Percentiles rank a stretch among this genome's conserved stretches.
These are phyloP conservation scores for Globisporangium acanthophoron DNA, from an alignment of 352 stramenopile species.

Conservation along the genomic window DNA sequence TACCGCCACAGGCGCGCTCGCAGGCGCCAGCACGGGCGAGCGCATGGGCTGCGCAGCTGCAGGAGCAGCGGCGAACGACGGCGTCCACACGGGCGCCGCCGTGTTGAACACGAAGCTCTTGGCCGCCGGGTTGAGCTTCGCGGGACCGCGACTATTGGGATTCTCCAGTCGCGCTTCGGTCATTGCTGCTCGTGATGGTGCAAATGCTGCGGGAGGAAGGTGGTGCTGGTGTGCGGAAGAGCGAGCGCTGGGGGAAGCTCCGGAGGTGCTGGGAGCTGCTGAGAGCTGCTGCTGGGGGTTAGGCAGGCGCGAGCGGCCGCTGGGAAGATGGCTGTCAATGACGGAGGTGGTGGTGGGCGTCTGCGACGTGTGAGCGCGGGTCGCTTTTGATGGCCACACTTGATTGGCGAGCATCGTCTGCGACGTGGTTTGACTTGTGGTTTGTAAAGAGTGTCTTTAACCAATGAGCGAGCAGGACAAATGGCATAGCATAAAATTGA, in stretches of 20 bases:
- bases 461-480: too few species aligned
- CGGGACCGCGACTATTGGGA: conserved; percentile 13
- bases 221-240: neutral
- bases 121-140: conserved; percentile 54
- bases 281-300: neutral
- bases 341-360: neutral
- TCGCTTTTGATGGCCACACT: neutral
- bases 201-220: neutral
- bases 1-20: neutral
- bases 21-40: conserved; percentile 33
- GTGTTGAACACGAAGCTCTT: conserved; percentile 68
- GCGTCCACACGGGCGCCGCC: conserved; percentile 46
- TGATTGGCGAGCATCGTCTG: neutral
- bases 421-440: neutral
- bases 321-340: neutral
- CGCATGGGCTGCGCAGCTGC: conserved; percentile 20
- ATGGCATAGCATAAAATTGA: too few species aligned
- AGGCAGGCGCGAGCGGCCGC: neutral
- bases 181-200: conserved; percentile 4
- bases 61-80: conserved; percentile 9
- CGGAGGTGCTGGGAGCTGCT: neutral
- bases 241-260: neutral
- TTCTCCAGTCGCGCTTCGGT: conserved; percentile 18
- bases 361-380: neutral
- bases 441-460: neutral